These are phyloP conservation scores for Irpex rosettiformis DNA, from an alignment of 1,284 basidiomycete species.

Conservation along the genomic window DNA sequence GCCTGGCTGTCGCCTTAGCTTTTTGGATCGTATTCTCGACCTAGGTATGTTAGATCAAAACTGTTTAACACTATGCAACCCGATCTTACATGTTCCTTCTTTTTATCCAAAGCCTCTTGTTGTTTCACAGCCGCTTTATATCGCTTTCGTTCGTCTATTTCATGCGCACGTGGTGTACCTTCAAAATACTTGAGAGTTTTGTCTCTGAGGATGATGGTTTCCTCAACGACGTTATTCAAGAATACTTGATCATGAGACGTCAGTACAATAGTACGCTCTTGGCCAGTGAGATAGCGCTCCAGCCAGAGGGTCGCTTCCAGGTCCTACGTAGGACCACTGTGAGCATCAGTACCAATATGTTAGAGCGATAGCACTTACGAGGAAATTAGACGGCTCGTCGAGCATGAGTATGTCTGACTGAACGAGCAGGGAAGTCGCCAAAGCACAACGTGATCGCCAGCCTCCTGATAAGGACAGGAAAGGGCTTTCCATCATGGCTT, in stretches of 20 bases:
- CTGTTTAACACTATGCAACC: not conserved
- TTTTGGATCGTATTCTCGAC: conserved; percentile 11
- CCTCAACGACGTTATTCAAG: conserved; percentile 61
- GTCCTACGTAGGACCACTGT: not conserved
- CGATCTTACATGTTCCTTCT: conserved; percentile 30
- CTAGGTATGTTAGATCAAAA: not conserved
- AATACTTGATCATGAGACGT: conserved; percentile 75
- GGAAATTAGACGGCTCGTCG: conserved; percentile 14
- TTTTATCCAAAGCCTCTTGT: conserved; percentile 54
- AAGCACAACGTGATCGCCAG: conserved; percentile 68
- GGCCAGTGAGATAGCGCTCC: conserved; percentile 50
- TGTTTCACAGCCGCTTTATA: conserved; percentile 46
- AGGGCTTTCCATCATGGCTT: conserved; percentile 44
- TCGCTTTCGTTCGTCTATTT: conserved; percentile 45
- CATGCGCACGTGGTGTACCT: conserved; percentile 59
- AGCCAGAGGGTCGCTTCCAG: conserved; percentile 65
- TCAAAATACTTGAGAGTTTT: conserved; percentile 56
- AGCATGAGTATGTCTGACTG: conserved; percentile 13
- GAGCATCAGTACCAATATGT: not conserved
- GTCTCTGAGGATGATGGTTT: conserved; percentile 63
- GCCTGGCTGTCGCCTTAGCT: conserved; percentile 44
- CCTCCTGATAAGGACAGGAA: conserved; percentile 61
- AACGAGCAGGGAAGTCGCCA: conserved; percentile 76
- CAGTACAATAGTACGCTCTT: conserved; percentile 54
- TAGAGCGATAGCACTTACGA: not conserved